These are phyloP conservation scores for Fusarium anguioides DNA, from an alignment of 2,329 filamentous ascomycete genomes.

Conservation along the genomic window DNA sequence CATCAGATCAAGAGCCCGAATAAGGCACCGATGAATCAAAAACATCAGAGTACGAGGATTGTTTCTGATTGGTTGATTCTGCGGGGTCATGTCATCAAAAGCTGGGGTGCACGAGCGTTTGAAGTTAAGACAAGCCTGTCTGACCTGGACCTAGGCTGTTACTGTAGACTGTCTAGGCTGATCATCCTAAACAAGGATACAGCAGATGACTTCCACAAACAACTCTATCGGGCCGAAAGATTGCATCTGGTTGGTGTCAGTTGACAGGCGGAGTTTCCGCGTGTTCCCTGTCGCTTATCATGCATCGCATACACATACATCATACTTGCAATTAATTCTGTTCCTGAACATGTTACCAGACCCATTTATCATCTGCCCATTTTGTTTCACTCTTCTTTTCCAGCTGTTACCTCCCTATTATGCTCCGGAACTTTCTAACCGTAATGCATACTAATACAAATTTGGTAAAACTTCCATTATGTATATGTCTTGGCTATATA, in stretches of 20 bases:
- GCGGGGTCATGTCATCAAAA: constrained; percentile 25
- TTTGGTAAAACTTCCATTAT: neutral
- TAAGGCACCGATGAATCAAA: constrained; percentile 1
- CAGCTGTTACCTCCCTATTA: constrained; percentile 9
- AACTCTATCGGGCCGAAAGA: constrained; percentile 20
- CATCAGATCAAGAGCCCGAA: neutral
- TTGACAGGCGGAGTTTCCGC: constrained; percentile 28
- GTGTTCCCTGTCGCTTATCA: neutral
- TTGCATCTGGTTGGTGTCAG: constrained; percentile 6
- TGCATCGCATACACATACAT: neutral
- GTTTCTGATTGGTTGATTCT: constrained; percentile 9
- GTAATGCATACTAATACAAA: neutral
- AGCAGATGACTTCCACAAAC: constrained; percentile 4
- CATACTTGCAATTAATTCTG: neutral
- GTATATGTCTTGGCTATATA: neutral
- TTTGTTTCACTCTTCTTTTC: neutral
- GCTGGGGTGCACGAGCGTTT: constrained; percentile 19
- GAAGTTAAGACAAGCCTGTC: neutral
- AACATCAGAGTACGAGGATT: neutral
- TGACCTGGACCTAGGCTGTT: no score
- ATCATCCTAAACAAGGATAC: constrained; percentile 13
- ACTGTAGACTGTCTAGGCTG: no score
- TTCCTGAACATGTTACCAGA: no score
- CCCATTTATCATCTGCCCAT: neutral
- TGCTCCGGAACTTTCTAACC: constrained; percentile 1